These are phyloP conservation scores for Phoma sp. DNA, from an alignment of 2,329 filamentous ascomycete species.

Conservation along the genomic window DNA sequence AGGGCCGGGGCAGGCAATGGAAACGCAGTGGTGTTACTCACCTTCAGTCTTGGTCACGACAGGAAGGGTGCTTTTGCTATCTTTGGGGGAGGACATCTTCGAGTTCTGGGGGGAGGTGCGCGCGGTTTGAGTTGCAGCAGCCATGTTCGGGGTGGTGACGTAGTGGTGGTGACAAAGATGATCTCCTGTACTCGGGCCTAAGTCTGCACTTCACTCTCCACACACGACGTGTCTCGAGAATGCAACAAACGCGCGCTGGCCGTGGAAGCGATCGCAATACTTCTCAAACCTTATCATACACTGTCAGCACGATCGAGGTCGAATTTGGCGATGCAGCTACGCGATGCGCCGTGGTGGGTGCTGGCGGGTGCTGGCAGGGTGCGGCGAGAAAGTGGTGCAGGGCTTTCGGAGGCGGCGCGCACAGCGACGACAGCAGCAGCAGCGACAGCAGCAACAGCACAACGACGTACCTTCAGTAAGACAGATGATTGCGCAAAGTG, in stretches of 20 bases:
- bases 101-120: constrained; percentile 45
- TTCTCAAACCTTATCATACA: constrained; percentile 8
- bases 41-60: constrained; percentile 44
- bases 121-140: constrained; percentile 44
- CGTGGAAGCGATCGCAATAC: not conserved
- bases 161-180: constrained; percentile 38
- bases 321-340: constrained; percentile 5
- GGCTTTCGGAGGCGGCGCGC: constrained; percentile 25
- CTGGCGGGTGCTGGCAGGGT: constrained; percentile 9
- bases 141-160: constrained; percentile 47
- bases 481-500: constrained; percentile 29
- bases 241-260: constrained; percentile 21
- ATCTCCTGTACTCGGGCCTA: constrained; percentile 39
- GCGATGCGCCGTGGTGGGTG: constrained; percentile 23
- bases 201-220: constrained; percentile 30
- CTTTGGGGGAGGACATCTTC: constrained; percentile 49
- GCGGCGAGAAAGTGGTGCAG: constrained; percentile 25
- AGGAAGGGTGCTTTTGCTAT: constrained; percentile 44
- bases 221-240: constrained; percentile 29
- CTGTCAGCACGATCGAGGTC: not conserved
- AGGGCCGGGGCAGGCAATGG: constrained; percentile 7
- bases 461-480: constrained; percentile 38
- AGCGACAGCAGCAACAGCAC: constrained; percentile 20
- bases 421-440: constrained; percentile 23
- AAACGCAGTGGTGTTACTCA: constrained; percentile 24